Evolutionary conservation across 257 asterid genomes (phyloP), one percentile per base, ranked within the genome.

Genomic region (Solanum lycopersicoides): DNA sequence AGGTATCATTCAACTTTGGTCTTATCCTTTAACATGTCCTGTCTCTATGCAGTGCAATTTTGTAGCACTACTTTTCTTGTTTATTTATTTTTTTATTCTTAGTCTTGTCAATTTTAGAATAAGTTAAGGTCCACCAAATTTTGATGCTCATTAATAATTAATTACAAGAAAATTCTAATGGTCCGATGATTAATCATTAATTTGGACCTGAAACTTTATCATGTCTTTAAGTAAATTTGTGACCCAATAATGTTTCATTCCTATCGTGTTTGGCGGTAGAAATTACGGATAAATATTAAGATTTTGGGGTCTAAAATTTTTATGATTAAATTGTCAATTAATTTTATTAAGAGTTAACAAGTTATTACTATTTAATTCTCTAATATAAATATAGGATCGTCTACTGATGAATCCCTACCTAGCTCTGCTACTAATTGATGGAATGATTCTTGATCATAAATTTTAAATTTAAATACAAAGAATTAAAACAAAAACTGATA

Each of bases 11-110:
- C 68, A 80, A 80, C 6, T 18, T 80, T 80, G 30, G 44, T 80
- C 28, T 50, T 47, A 80, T 80, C 69, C 85, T 80, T 25, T 80
- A 28, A 79, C 84, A 47, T 79, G 84, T 79, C 84, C 41, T 44
- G n/a, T 79, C 84, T 79, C 84, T 79, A 28, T 45, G 84, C 16
- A 45, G 3, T 45, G 28, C 25, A 45, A 45, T 45, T 79, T 28
- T 28, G 2, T 28, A 45, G 41, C 84, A 79, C 41, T n/a, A 21
- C 32, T 79, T 10, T 35, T 39, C 12, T 20, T 23, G 5, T 37
- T 73, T 35, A 0, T 73, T 20, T 72, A 41, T 4, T 5, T 21
- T 32, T 5, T 71, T 5, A 35, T 21, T 23, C 59, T n/a, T 0
- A 18, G 37, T 77, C 65, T 44, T 15, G 65, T 77, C 65, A 44